Conservation (phyloP, 495 filamentous ascomycete species). For the Cairneyella variabilis region DNA sequence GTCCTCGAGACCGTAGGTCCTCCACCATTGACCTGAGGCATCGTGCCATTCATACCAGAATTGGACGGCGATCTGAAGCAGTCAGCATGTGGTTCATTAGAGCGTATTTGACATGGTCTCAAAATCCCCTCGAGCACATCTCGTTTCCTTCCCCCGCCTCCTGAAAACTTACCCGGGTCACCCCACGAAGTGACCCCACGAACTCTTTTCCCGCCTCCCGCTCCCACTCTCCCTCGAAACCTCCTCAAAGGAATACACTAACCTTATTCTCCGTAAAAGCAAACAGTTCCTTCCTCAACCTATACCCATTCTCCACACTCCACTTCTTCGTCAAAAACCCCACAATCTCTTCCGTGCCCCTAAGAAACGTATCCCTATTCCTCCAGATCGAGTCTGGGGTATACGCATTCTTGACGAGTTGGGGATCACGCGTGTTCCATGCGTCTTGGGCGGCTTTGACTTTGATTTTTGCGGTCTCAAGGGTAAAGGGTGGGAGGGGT, state of each 20-base stretch:
- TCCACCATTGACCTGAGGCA: slow-evolving; percentile 73
- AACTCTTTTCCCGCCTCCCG: too few species aligned
- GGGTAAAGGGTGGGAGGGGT: slow-evolving; percentile 75
- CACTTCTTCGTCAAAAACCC: slow-evolving; percentile 75
- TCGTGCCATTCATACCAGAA: slow-evolving; percentile 94
- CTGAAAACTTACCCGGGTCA: too few species aligned
- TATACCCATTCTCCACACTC: slow-evolving; percentile 67
- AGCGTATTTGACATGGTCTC: too few species aligned
- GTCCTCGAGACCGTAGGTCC: slow-evolving; percentile 87
- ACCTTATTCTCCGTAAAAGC: slow-evolving; percentile 62
- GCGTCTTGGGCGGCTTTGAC: slow-evolving; percentile 83
- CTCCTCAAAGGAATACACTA: too few species aligned
- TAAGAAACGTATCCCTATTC: slow-evolving; percentile 69
- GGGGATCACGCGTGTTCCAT: slow-evolving; percentile 78
- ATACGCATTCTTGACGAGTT: slow-evolving; percentile 65
- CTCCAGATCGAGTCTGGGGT: slow-evolving; percentile 79
- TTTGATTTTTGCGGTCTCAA: slow-evolving; percentile 66
- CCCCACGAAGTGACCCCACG: too few species aligned
- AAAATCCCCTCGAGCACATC: too few species aligned
- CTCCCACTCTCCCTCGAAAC: too few species aligned
- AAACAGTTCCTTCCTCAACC: slow-evolving; percentile 85
- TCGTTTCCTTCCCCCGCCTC: too few species aligned
- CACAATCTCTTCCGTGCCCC: slow-evolving; percentile 65
- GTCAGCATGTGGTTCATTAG: too few species aligned
- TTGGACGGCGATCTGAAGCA: slow-evolving; percentile 68